Percentiles rank a stretch among this genome's conserved stretches.
Evolutionary conservation across 2,329 filamentous ascomycete genomes (phyloP).

Genomic region (Cercospora brassicicola): DNA sequence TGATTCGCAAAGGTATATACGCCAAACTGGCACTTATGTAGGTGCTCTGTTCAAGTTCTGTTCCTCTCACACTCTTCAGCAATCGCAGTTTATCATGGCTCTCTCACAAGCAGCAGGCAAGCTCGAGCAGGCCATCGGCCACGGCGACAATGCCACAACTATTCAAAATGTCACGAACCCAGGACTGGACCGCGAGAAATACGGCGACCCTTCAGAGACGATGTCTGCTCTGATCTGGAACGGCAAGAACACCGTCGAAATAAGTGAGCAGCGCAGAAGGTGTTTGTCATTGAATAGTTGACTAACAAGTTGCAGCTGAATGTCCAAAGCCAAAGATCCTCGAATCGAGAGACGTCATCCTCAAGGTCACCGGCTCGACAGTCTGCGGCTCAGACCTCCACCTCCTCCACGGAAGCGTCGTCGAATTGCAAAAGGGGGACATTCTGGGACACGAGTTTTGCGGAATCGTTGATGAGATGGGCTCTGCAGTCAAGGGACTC

Average conservation of each 20-base stretch:
- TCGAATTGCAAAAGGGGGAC: conserved; percentile 54
- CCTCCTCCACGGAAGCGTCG: conserved; percentile 52
- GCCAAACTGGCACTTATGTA: not conserved
- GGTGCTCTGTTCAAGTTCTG: not conserved
- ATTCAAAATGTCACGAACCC: conserved; percentile 70
- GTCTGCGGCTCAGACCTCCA: conserved; percentile 64
- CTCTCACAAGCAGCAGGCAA: conserved; percentile 66
- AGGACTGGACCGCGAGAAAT: conserved; percentile 49
- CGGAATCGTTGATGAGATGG: conserved; percentile 51
- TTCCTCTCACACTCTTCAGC: not conserved
- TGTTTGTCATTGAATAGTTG: conserved; percentile 42
- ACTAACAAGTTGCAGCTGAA: conserved; percentile 47
- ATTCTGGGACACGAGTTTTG: conserved; percentile 57
- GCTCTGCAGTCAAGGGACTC: conserved; percentile 45
- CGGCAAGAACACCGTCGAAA: conserved; percentile 74
- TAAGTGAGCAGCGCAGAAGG: conserved; percentile 40
- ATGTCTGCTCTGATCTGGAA: conserved; percentile 81
- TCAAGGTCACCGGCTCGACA: conserved; percentile 70
- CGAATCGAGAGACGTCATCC: conserved; percentile 73
- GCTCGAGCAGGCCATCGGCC: conserved; percentile 67
- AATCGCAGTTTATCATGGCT: conserved; percentile 37
- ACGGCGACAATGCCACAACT: conserved; percentile 64
- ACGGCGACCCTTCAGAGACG: conserved; percentile 56
- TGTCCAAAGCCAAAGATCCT: conserved; percentile 70
- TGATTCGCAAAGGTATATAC: not conserved